Conservation (phyloP, 2,329 filamentous ascomycete species). For the Exophiala dermatitidis region DNA sequence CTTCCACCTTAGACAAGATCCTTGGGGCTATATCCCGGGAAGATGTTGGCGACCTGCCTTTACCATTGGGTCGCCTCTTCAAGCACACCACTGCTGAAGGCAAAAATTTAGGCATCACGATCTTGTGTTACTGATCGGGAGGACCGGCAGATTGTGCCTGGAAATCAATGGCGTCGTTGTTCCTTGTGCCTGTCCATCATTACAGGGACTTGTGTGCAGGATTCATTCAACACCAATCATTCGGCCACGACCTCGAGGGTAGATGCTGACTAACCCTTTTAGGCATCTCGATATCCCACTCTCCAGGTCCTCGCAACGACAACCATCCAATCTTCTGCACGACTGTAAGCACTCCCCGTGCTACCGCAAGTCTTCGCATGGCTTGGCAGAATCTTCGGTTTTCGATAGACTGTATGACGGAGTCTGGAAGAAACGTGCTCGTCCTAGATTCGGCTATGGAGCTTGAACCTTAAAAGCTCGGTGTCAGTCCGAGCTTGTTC, state of each 20-base stretch:
- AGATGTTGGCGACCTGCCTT: no score
- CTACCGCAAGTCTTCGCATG: not conserved
- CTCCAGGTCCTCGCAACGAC: not conserved
- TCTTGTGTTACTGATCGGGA: not conserved
- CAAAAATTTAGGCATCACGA: no score
- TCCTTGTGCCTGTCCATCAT: not conserved
- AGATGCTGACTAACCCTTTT: not conserved
- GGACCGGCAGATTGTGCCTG: not conserved
- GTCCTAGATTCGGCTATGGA: not conserved
- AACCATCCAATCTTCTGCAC: not conserved
- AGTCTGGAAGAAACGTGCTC: no score
- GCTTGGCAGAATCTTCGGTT: no score
- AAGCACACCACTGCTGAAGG: no score
- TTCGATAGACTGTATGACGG: no score
- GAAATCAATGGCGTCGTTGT: not conserved
- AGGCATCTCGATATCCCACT: not conserved
- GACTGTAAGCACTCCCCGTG: not conserved
- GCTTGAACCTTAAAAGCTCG: not conserved
- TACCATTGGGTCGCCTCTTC: no score
- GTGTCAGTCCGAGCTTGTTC: not conserved
- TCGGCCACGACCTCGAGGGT: not conserved
- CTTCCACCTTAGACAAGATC: no score
- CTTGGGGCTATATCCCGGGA: no score
- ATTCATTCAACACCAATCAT: constrained; percentile 3
- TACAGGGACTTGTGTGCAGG: not conserved